Evolutionary conservation across 2,329 filamentous ascomycete species (phyloP).

Genomic region (Penicillium hesseltinei): DNA sequence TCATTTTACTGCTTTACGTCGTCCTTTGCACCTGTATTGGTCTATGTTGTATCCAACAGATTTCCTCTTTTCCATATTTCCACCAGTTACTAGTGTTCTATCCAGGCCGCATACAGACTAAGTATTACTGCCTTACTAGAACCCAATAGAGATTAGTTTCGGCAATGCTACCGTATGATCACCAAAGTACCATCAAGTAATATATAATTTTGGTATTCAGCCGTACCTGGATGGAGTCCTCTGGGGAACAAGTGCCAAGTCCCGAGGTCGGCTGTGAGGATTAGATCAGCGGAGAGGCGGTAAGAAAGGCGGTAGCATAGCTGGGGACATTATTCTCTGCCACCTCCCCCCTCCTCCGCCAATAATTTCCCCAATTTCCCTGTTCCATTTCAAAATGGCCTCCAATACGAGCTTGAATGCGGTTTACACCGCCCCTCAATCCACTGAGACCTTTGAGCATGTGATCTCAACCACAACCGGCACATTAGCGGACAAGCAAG

Average conservation of each 20-base stretch:
- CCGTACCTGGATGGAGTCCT: neutral
- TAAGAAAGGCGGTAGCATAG: slow-evolving; percentile 6
- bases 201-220: neutral
- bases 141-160: neutral
- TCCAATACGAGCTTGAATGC: slow-evolving; percentile 22
- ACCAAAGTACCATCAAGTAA: neutral
- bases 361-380: neutral
- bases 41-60: neutral
- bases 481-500: slow-evolving; percentile 46
- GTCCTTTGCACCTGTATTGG: neutral
- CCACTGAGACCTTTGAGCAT: slow-evolving; percentile 35
- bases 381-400: slow-evolving; percentile 4
- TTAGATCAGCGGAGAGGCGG: slow-evolving; percentile 1
- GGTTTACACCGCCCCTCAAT: slow-evolving; percentile 30
- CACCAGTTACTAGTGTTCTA: neutral
- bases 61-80: neutral
- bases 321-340: neutral
- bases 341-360: neutral
- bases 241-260: neutral
- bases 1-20: neutral
- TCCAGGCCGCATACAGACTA: neutral
- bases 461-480: slow-evolving; percentile 24
- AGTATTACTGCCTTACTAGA: neutral
- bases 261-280: neutral
- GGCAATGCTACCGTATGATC: neutral